Evolutionary conservation across 495 filamentous ascomycete genomes (phyloP).

Genomic region (Pyrenula massariospora): DNA sequence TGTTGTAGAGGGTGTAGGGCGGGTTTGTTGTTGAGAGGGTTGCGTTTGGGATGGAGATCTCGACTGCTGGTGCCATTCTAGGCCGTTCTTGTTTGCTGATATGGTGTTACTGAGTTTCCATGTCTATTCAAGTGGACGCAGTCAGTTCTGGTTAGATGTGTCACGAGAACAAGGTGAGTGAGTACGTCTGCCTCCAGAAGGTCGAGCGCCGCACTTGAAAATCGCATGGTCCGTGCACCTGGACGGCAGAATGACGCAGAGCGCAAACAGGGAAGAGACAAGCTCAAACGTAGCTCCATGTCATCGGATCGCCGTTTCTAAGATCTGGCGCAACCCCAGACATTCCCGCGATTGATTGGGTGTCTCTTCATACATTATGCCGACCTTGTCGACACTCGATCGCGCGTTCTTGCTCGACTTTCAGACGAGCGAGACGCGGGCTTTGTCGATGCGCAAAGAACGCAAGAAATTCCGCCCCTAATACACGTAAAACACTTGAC

Average conservation of each 20-base stretch:
- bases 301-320: neutral
- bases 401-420: neutral
- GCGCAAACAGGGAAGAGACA: neutral
- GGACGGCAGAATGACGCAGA: neutral
- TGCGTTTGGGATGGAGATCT: constrained; percentile 73
- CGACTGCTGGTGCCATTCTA: constrained; percentile 62
- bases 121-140: neutral
- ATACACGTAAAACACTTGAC: no score
- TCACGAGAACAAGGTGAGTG: neutral
- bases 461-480: neutral
- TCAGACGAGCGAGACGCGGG: neutral
- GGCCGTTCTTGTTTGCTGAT: neutral
- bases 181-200: no score
- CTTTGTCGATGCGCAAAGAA: neutral
- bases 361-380: neutral
- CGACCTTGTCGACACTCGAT: neutral
- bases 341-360: no score
- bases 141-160: neutral
- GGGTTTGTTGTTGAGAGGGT: constrained; percentile 51
- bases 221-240: neutral
- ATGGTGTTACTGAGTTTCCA: neutral
- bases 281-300: neutral
- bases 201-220: no score
- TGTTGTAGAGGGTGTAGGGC: constrained; percentile 85
- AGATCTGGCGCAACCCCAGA: no score